Percentiles rank a stretch among this genome's conserved stretches.
Conservation (phyloP, 2,329 filamentous ascomycete species). For the Monascus ruber region DNA sequence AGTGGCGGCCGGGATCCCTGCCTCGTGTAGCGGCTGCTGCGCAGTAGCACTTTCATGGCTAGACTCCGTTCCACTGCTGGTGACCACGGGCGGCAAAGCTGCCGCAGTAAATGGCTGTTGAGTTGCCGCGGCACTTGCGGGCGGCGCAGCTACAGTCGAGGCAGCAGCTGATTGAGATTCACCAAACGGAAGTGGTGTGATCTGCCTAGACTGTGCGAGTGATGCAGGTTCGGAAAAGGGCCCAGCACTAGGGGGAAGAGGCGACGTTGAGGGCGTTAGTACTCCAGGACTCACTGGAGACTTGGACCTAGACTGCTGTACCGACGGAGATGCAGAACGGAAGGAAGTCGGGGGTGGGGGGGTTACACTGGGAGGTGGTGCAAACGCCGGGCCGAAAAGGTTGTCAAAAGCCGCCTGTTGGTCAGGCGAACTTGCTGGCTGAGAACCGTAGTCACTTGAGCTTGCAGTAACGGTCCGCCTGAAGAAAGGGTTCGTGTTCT, state of each 20-base stretch:
- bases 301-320: conserved; percentile 28
- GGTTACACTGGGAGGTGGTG: conserved; percentile 31
- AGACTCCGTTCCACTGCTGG: conserved; percentile 3
- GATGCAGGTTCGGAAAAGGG: conserved; percentile 38
- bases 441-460: conserved; percentile 39
- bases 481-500: conserved; percentile 90
- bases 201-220: conserved; percentile 62
- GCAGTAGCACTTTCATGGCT: conserved; percentile 11
- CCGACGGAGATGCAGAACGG: conserved; percentile 37
- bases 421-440: conserved; percentile 31
- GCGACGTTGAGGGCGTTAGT: conserved; percentile 53
- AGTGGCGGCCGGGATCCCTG: conserved; percentile 8
- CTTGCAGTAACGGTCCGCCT: conserved; percentile 44
- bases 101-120: not conserved
- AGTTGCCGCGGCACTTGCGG: conserved; percentile 50
- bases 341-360: conserved; percentile 50
- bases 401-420: conserved; percentile 69
- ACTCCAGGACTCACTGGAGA: conserved; percentile 37
- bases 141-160: conserved; percentile 66
- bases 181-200: conserved; percentile 63
- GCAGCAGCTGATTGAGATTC: conserved; percentile 60
- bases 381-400: conserved; percentile 65
- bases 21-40: conserved; percentile 25
- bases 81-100: not conserved
- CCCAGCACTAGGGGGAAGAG: conserved; percentile 29